phyloP scores from a whole-genome alignment of 2,329 filamentous ascomycete species.

The Orbilia quercus region DNA sequence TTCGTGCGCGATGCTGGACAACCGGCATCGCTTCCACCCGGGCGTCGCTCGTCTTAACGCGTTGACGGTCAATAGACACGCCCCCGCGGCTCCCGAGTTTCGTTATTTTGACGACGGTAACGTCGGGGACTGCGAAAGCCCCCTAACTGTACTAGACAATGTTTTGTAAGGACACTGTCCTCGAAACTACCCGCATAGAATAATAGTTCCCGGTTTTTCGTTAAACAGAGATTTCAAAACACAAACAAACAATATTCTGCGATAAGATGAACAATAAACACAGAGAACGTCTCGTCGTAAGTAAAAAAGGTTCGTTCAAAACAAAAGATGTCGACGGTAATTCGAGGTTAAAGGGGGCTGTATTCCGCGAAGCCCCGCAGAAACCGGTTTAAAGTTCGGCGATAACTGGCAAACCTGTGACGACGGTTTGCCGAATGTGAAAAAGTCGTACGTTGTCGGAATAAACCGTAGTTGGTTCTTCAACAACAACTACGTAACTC shows the following conservation, averaged over 20 bases:
- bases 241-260: slow-evolving; percentile 15
- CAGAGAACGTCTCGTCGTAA: slow-evolving; percentile 50
- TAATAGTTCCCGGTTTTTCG: slow-evolving; percentile 26
- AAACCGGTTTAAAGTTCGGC: slow-evolving; percentile 50
- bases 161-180: slow-evolving; percentile 44
- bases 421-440: slow-evolving; percentile 48
- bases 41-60: slow-evolving; percentile 54
- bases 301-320: slow-evolving; percentile 27
- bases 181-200: slow-evolving; percentile 52
- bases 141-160: slow-evolving; percentile 53
- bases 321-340: slow-evolving; percentile 36
- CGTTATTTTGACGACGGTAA: slow-evolving; percentile 56
- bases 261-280: slow-evolving; percentile 21
- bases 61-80: slow-evolving; percentile 56
- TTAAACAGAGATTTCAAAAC: slow-evolving; percentile 17
- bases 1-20: slow-evolving; percentile 52
- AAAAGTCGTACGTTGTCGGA: slow-evolving; percentile 33
- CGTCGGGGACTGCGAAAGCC: slow-evolving; percentile 53
- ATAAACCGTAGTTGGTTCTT: slow-evolving; percentile 41
- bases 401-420: slow-evolving; percentile 43
- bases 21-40: slow-evolving; percentile 51
- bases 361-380: slow-evolving; percentile 55
- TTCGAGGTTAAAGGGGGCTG: slow-evolving; percentile 36
- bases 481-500: slow-evolving; percentile 51
- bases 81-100: slow-evolving; percentile 56